Percentiles rank a stretch among this genome's conserved stretches.
These are phyloP conservation scores for Penstemon barbatus DNA, from an alignment of 257 asterid genomes.

Conservation along the genomic window DNA sequence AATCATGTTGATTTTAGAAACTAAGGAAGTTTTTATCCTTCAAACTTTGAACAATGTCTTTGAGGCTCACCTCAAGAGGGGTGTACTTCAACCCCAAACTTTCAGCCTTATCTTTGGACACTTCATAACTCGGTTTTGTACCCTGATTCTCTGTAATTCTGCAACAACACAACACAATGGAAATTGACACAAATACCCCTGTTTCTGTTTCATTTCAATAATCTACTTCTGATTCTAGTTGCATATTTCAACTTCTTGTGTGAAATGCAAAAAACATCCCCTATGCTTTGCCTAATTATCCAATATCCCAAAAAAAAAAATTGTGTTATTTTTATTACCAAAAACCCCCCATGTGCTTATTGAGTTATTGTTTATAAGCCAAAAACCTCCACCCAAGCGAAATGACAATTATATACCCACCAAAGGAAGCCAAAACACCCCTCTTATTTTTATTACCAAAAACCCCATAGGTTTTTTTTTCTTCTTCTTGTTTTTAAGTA, in stretches of 20 bases:
- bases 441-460: too few species aligned
- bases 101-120: constrained; percentile 41
- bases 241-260: background rate
- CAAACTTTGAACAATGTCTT: constrained; percentile 40
- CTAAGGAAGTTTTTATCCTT: constrained; percentile 31
- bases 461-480: too few species aligned
- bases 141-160: constrained; percentile 29
- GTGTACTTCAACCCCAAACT: constrained; percentile 38
- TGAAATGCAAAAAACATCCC: background rate
- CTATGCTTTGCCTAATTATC: background rate
- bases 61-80: constrained; percentile 41
- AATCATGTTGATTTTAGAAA: constrained; percentile 7
- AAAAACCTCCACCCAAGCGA: too few species aligned
- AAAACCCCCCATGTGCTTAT: too few species aligned
- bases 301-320: too few species aligned
- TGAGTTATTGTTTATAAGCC: too few species aligned
- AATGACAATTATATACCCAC: too few species aligned
- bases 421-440: too few species aligned
- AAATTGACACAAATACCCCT: too few species aligned
- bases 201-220: background rate
- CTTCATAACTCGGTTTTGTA: constrained; percentile 20
- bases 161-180: constrained; percentile 6
- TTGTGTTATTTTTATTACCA: too few species aligned
- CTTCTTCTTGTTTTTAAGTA: too few species aligned
- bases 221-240: background rate